Evolutionary conservation across 345 rosid species (phyloP).

Genomic region (thale cress (Arabidopsis thaliana)): TAIR10.1 NC_003074.8:19580501-19581000

Average conservation of each 20-base stretch:
- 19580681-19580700: background rate
- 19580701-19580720: conserved; percentile 1
- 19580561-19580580: background rate
- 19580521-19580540: conserved; percentile 20
- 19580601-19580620: conserved; percentile 1
- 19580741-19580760: conserved; percentile 3
- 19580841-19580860: background rate
- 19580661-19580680: background rate
- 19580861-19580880: background rate
- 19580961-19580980: conserved; percentile 10
- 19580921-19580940: background rate
- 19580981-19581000: conserved; percentile 35
- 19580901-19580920: no score
- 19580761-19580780: conserved; percentile 17
- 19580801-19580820: background rate
- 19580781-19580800: background rate
- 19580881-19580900: background rate
- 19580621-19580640: background rate
- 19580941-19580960: background rate
- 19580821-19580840: background rate
- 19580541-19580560: conserved; percentile 20
- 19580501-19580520: conserved; percentile 17
- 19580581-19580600: background rate
- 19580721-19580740: conserved; percentile 1
- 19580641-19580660: background rate